Percentiles rank a stretch among this genome's conserved stretches.
These are phyloP conservation scores for Henningerozyma blattae DNA, from an alignment of 805 yeast genomes.

Conservation along the genomic window DNA sequence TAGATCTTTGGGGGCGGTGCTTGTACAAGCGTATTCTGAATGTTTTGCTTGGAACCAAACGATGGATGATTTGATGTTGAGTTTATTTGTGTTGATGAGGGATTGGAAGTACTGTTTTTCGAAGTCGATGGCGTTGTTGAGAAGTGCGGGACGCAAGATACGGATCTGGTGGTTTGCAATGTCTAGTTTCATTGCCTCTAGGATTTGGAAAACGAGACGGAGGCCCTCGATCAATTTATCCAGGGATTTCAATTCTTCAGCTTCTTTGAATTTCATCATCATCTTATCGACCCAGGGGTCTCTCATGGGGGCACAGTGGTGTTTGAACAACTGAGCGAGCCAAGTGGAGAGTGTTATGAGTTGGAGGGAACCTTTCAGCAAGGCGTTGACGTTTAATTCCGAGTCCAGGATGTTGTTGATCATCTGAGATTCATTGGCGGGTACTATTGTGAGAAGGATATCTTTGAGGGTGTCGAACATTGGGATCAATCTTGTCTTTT, in stretches of 20 bases:
- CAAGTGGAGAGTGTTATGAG: conserved; percentile 60
- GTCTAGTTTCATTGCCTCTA: conserved; percentile 91
- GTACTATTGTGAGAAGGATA: conserved; percentile 62
- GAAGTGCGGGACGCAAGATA: conserved; percentile 67
- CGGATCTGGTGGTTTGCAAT: conserved; percentile 92
- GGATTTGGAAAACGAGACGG: conserved; percentile 62
- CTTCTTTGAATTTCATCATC: conserved; percentile 42
- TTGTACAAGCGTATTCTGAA: conserved; percentile 12
- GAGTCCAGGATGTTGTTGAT: conserved; percentile 68
- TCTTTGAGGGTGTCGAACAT: conserved; percentile 70
- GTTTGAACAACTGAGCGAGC: conserved; percentile 68
- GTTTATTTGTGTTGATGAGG: conserved; percentile 34
- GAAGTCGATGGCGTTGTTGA: conserved; percentile 79
- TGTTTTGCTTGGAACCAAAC: conserved; percentile 45
- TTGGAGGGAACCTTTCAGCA: conserved; percentile 58
- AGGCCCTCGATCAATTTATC: conserved; percentile 59
- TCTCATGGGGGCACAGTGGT: conserved; percentile 94
- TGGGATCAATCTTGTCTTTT: conserved; percentile 43
- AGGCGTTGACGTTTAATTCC: conserved; percentile 64
- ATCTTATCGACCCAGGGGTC: conserved; percentile 81
- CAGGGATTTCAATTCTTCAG: conserved; percentile 33
- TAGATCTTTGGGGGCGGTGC: conserved; percentile 15
- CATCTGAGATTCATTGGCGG: conserved; percentile 56
- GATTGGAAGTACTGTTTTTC: conserved; percentile 70
- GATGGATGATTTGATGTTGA: conserved; percentile 47